phyloP scores from a whole-genome alignment of 345 rosid species.

The Rhodamnia argentea region DNA sequence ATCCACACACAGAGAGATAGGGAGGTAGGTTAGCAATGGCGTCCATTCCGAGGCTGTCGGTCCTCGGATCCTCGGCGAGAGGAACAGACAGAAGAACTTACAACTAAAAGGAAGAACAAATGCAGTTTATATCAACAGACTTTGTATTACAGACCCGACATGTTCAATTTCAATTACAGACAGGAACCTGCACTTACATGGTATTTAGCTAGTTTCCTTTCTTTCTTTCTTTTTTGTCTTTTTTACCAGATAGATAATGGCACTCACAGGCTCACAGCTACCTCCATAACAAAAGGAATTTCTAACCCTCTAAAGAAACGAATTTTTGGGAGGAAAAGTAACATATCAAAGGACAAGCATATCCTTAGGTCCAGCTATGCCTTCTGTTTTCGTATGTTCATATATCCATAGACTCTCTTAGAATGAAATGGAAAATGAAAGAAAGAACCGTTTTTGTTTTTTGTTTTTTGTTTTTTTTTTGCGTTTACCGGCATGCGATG shows the following conservation, averaged over 20 bases:
- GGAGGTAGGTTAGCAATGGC: not conserved
- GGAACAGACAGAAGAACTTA: not conserved
- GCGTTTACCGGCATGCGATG: not conserved
- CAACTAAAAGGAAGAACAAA: not conserved
- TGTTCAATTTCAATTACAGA: not conserved
- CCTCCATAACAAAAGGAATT: not conserved
- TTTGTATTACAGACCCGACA: not conserved
- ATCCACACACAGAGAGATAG: not conserved
- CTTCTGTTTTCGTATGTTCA: not conserved
- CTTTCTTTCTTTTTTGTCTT: not conserved
- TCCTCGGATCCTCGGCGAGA: not conserved
- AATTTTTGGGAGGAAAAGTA: not conserved
- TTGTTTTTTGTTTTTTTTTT: not conserved
- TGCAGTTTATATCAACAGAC: not conserved
- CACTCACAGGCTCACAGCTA: not conserved
- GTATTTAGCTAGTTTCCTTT: not conserved
- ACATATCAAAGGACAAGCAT: not conserved
- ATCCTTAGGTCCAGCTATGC: not conserved
- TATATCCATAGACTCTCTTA: not conserved
- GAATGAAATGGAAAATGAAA: not conserved
- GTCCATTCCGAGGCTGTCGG: not conserved
- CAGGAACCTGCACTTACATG: not conserved
- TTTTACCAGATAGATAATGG: not conserved
- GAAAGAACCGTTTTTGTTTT: not conserved
- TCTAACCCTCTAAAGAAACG: not conserved